Evolutionary conservation across 257 asterid species (phyloP).

Genomic region (Cynanchum wilfordii): DNA sequence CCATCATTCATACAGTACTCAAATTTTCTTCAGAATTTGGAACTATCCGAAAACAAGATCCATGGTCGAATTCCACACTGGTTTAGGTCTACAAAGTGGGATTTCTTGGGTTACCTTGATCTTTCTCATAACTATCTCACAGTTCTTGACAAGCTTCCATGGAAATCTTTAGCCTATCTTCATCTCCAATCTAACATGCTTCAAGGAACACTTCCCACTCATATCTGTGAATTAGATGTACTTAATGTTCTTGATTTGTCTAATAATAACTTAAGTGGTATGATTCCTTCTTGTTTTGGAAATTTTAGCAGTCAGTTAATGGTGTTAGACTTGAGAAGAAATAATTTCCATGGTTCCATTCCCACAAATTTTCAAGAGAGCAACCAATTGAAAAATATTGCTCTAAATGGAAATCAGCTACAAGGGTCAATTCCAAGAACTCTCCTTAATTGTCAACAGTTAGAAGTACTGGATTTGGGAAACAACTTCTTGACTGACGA

Average conservation of each 20-base stretch:
- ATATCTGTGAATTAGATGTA: neutral
- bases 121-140: conserved; percentile 1
- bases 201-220: neutral
- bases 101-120: neutral
- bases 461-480: conserved; percentile 21
- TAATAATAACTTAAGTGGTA: neutral
- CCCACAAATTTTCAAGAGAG: conserved; percentile 2
- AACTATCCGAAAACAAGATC: conserved; percentile 8
- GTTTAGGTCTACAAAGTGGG: conserved; percentile 5
- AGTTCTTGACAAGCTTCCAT: neutral
- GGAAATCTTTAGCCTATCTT: neutral
- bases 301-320: neutral
- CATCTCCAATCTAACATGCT: neutral
- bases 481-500: conserved; percentile 23
- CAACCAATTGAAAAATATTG: neutral
- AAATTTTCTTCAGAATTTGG: conserved; percentile 2
- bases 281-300: conserved; percentile 10
- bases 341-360: conserved; percentile 9
- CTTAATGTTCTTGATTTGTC: conserved; percentile 10
- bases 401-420: conserved; percentile 15
- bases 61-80: conserved; percentile 15
- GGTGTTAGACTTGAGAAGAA: conserved; percentile 7
- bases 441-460: conserved; percentile 14
- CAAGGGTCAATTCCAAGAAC: conserved; percentile 14
- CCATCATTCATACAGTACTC: neutral